Conservation (phyloP, 371 early-diverging fungal species). For the Lichtheimia hyalospora region DNA sequence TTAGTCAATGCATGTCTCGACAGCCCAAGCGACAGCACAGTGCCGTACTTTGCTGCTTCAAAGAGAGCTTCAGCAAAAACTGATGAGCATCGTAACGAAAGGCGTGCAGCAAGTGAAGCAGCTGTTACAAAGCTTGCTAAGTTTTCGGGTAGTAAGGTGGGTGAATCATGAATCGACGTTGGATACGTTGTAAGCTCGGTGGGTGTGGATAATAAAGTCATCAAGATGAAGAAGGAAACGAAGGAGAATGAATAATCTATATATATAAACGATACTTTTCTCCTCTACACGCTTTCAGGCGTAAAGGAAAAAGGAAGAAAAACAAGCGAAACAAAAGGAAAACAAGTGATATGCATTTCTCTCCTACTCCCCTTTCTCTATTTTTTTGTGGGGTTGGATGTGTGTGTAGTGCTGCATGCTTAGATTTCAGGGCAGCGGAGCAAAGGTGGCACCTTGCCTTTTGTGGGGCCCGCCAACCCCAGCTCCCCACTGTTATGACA, state of each 20-base stretch:
- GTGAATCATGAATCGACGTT: conserved; percentile 21
- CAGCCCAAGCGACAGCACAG: conserved; percentile 57
- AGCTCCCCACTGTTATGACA: background rate
- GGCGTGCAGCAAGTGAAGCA: conserved; percentile 41
- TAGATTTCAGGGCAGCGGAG: conserved; percentile 2
- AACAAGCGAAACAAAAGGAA: background rate
- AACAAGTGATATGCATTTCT: background rate
- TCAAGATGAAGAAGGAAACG: background rate
- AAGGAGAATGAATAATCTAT: too few relatives aligned
- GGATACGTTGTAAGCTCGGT: conserved; percentile 7
- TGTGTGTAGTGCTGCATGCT: background rate
- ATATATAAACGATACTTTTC: too few relatives aligned
- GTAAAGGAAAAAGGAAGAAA: too few relatives aligned
- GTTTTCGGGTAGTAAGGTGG: conserved; percentile 45
- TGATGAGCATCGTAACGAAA: conserved; percentile 43
- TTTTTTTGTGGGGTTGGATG: background rate
- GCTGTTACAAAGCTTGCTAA: conserved; percentile 42
- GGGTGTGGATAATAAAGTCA: background rate
- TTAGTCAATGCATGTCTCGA: conserved; percentile 55
- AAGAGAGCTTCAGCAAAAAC: conserved; percentile 52
- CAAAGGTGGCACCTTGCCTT: background rate
- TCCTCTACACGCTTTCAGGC: too few relatives aligned
- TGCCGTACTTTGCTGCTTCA: conserved; percentile 63
- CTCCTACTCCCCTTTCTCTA: background rate
- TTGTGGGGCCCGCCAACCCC: background rate